Conservation (phyloP, 805 yeast genomes). For the Yamadazyma endophytica region DNA sequence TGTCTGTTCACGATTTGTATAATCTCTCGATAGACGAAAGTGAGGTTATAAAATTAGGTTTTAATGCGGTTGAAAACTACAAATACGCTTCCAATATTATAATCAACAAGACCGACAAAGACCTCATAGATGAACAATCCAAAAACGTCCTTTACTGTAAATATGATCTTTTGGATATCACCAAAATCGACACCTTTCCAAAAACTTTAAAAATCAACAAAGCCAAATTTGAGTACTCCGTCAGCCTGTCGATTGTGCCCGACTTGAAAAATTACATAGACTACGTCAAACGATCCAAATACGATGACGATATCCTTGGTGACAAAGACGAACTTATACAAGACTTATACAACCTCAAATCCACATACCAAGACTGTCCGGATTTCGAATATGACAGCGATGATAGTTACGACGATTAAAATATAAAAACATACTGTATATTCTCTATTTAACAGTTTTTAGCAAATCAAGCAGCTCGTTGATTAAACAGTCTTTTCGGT, state of each 20-base stretch:
- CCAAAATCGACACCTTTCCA: slow-evolving; percentile 27
- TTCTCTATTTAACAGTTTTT: neutral
- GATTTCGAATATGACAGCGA: slow-evolving; percentile 23
- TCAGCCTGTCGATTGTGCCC: slow-evolving; percentile 18
- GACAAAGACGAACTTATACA: slow-evolving; percentile 31
- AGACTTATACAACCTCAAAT: slow-evolving; percentile 26
- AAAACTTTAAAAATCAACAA: slow-evolving; percentile 1
- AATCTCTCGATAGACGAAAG: neutral
- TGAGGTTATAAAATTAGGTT: too few relatives aligned
- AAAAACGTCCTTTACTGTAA: too few relatives aligned
- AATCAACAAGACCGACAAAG: slow-evolving; percentile 5
- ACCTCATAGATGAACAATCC: neutral
- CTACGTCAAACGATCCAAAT: slow-evolving; percentile 11
- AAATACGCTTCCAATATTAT: slow-evolving; percentile 6
- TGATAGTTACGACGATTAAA: slow-evolving; percentile 5
- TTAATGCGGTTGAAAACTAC: slow-evolving; percentile 5
- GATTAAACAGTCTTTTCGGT: slow-evolving; percentile 76
- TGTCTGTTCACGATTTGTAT: too few relatives aligned
- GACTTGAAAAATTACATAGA: slow-evolving; percentile 26
- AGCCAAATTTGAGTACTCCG: slow-evolving; percentile 20
- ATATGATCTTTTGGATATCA: slow-evolving; percentile 17
- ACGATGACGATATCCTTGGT: slow-evolving; percentile 14
- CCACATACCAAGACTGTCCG: slow-evolving; percentile 29
- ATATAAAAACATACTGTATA: slow-evolving; percentile 1
- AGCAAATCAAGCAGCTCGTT: too few relatives aligned